These are phyloP conservation scores for Colletotrichum caudatum DNA, from an alignment of 2,329 filamentous ascomycete genomes.

Conservation along the genomic window DNA sequence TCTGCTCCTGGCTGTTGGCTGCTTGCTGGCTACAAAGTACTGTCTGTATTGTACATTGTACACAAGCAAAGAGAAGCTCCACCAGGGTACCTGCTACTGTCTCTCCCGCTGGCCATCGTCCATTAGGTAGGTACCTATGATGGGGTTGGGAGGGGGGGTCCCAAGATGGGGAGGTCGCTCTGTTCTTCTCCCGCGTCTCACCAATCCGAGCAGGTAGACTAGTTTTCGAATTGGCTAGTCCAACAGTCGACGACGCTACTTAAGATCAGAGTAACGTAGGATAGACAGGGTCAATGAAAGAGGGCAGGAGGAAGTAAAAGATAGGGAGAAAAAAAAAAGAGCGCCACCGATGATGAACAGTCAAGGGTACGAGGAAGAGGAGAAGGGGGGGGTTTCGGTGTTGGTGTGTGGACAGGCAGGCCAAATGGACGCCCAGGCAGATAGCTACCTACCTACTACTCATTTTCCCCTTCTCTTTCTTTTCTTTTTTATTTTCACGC, in stretches of 20 bases:
- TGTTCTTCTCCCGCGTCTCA: constrained; percentile 19
- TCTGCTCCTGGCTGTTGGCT: neutral
- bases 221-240: neutral
- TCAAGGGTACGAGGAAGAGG: constrained; percentile 23
- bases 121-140: constrained; percentile 22
- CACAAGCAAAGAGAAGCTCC: constrained; percentile 19
- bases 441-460: neutral
- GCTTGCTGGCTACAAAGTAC: too few relatives aligned
- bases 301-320: constrained; percentile 9
- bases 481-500: constrained; percentile 3
- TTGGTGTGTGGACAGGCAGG: neutral
- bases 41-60: neutral
- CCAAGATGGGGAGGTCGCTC: too few relatives aligned
- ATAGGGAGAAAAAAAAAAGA: constrained; percentile 19
- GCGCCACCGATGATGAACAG: constrained; percentile 35
- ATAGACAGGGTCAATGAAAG: constrained; percentile 19
- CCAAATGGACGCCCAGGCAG: neutral
- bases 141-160: too few relatives aligned
- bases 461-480: neutral
- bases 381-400: neutral
- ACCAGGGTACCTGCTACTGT: constrained; percentile 30
- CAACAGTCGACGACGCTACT: neutral
- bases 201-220: constrained; percentile 20
- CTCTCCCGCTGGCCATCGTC: constrained; percentile 34
- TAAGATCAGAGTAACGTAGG: constrained; percentile 36